Conservation (phyloP, 305 asterid species). For the Fraxinus paxiana region DNA sequence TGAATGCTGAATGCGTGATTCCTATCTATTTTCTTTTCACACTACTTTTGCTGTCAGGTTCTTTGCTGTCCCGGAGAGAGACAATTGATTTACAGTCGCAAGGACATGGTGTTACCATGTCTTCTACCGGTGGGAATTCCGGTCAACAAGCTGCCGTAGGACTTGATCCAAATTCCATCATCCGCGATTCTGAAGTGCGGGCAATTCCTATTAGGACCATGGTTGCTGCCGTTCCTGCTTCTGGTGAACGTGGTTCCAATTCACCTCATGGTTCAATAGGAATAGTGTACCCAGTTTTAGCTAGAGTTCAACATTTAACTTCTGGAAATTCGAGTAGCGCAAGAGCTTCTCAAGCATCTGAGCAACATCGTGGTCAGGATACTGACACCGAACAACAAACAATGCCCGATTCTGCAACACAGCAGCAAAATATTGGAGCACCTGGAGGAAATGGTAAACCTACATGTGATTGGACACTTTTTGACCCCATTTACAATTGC, state of each 20-base stretch:
- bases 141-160: constrained; percentile 41
- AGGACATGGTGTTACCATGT: constrained; percentile 45
- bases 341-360: constrained; percentile 49
- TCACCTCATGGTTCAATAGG: constrained; percentile 65
- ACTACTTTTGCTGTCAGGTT: constrained; percentile 37
- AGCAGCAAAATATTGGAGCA: not conserved
- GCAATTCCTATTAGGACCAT: constrained; percentile 66
- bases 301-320: constrained; percentile 57
- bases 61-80: constrained; percentile 67
- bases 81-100: constrained; percentile 45
- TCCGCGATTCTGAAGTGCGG: constrained; percentile 49
- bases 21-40: constrained; percentile 6
- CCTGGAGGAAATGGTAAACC: not conserved
- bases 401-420: constrained; percentile 34
- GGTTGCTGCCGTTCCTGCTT: constrained; percentile 53
- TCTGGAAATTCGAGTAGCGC: constrained; percentile 38
- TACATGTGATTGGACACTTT: not conserved
- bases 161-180: constrained; percentile 33
- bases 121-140: constrained; percentile 38
- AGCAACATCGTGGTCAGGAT: constrained; percentile 34
- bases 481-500: not conserved
- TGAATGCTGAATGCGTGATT: not conserved
- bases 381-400: constrained; percentile 29
- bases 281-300: constrained; percentile 68
- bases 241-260: constrained; percentile 46